A percentile compares a stretch with the other conserved stretches of the same genome.
phyloP scores from a whole-genome alignment of 75 land plant species.

The Selaginella moellendorffii region DNA sequence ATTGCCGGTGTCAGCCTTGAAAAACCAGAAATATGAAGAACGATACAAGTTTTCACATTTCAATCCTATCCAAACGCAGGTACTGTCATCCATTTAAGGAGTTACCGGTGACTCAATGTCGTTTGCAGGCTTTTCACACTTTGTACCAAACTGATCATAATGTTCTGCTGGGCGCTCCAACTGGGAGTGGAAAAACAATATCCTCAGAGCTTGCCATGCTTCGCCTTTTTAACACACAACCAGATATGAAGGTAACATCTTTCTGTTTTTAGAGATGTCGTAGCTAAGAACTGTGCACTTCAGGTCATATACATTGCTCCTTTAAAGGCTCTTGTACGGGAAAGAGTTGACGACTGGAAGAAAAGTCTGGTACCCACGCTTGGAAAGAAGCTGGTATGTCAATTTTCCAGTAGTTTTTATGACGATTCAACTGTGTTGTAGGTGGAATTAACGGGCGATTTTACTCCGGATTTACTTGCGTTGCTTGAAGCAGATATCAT shows the following conservation, averaged over 20 bases:
- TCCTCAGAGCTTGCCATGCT: constrained; percentile 94
- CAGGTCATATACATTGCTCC: constrained; percentile 98
- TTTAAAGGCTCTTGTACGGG: constrained; percentile 88
- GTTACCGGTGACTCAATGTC: not conserved
- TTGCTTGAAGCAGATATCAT: constrained; percentile 87
- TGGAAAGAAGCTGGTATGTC: constrained; percentile 70
- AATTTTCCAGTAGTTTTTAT: not conserved
- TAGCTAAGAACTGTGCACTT: not conserved
- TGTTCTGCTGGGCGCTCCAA: constrained; percentile 95
- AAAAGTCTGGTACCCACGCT: constrained; percentile 54
- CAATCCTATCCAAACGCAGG: constrained; percentile 98
- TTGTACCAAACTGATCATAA: constrained; percentile 85
- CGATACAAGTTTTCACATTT: constrained; percentile 87
- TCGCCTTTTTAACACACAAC: constrained; percentile 83
- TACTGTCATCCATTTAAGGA: constrained; percentile 12
- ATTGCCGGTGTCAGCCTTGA: constrained; percentile 66
- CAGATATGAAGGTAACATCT: constrained; percentile 77
- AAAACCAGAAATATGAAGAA: constrained; percentile 56
- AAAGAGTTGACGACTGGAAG: constrained; percentile 91
- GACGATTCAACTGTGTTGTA: constrained; percentile 13
- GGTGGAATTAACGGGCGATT: constrained; percentile 99
- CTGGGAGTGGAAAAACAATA: constrained; percentile 99
- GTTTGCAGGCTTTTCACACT: constrained; percentile 63
- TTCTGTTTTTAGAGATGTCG: not conserved
- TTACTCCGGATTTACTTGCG: constrained; percentile 87